Conservation (phyloP, 2,329 filamentous ascomycete genomes). For the Colletotrichum tamarilloi region DNA sequence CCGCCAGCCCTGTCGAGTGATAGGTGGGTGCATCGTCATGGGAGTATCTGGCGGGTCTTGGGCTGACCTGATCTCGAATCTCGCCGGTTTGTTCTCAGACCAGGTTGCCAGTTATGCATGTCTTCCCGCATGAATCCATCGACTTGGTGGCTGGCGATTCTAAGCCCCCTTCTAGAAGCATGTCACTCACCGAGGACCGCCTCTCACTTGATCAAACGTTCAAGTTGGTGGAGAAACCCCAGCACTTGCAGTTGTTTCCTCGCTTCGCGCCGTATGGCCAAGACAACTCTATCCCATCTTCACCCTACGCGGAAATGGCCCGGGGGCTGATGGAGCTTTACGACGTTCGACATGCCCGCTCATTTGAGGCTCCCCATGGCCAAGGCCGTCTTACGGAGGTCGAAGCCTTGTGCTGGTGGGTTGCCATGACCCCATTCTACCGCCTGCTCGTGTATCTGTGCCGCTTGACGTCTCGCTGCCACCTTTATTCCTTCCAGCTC, state of each 20-base stretch:
- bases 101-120: conserved; percentile 25
- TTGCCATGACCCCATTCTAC: conserved; percentile 27
- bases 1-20: conserved; percentile 33
- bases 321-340: conserved; percentile 2
- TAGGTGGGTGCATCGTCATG: conserved; percentile 31
- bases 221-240: conserved; percentile 21
- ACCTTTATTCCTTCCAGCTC: conserved; percentile 4
- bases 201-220: conserved; percentile 7
- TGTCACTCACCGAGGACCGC: conserved; percentile 30
- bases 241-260: conserved; percentile 30
- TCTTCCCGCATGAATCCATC: conserved; percentile 24
- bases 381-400: conserved; percentile 31
- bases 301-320: conserved; percentile 15
- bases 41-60: conserved; percentile 24
- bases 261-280: conserved; percentile 34
- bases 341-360: conserved; percentile 10
- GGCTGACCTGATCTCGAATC: conserved; percentile 21
- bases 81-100: conserved; percentile 2
- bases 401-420: conserved; percentile 33
- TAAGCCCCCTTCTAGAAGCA: conserved; percentile 35
- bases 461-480: conserved; percentile 31
- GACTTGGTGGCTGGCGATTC: conserved; percentile 32
- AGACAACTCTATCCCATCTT: conserved; percentile 24
- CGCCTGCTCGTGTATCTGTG: conserved; percentile 30
- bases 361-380: conserved; percentile 34